Base-by-base conservation (phyloP, 108 stramenopile genomes). In the Nannochloropsis salina region DNA sequence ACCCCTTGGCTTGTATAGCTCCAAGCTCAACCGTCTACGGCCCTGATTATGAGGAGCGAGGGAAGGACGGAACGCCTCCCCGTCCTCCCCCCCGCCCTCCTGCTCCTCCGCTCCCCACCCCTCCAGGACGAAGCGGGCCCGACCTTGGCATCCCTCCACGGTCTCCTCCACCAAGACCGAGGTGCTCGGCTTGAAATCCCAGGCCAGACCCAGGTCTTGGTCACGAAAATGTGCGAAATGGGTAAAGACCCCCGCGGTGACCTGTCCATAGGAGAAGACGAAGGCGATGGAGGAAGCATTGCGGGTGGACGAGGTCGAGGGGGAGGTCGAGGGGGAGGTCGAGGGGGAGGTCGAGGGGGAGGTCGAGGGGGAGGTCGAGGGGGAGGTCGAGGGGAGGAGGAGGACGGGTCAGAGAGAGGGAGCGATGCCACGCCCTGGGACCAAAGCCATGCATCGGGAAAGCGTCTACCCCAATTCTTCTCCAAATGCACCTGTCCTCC, bases 151-250 rank as follows among this genome's bases (percentile, higher is more conserved):
- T 74, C 61, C 61, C 15, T 74, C 61, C 61, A 74, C 61, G 20
- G 15, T n/a, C 61, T 74, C 61, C 61, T 2, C 61, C 61, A 74
- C 61, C 61, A 74, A n/a, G 20, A 74, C 61, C 3, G 61, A 74
- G 61, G 15, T 74, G 20, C 15, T n/a, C 61, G 61, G 61, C 61
- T 74, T 74, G 61, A 74, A 74, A n/a, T 74, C 61, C 61, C 61
- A 74, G 3, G 61, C 61, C 20, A 74, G 15, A 5, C 61, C 61
- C 61, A 74, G 4, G 2, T 74, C 61, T n/a, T 74, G 20, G 61
- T 74, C 61, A 15, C 61, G 61, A 74, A 74, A 74, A 74, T 74
- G 61, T n/a, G 61, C 61, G 61, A 74, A 74, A 74, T 74, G 61
- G n/a, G 61, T 74, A 74, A 74, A 74, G 2, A 74, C n/a, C n/a